A percentile compares a stretch with the other conserved stretches of the same genome.
phyloP scores from a whole-genome alignment of 2,329 filamentous ascomycete species.

The Scedosporium minutisporum region DNA sequence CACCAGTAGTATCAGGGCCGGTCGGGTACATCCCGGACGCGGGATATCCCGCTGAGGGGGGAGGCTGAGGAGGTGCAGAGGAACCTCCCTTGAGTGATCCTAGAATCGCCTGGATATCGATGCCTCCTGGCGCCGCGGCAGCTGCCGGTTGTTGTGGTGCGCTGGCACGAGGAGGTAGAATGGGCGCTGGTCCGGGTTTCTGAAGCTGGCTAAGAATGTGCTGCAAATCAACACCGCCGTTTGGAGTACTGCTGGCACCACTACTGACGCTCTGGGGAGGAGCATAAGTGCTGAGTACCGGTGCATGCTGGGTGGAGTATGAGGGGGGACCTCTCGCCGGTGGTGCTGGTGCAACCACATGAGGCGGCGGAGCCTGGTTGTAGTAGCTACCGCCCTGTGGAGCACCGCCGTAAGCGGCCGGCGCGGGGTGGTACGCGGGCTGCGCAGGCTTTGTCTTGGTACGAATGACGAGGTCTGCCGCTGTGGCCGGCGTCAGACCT shows the following conservation, averaged over 20 bases:
- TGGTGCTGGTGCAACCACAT: neutral
- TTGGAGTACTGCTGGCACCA: too few species aligned
- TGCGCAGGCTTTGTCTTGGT: neutral
- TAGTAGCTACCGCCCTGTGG: constrained; percentile 15
- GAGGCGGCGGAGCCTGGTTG: constrained; percentile 8
- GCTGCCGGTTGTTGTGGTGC: constrained; percentile 46
- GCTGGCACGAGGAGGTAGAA: constrained; percentile 13
- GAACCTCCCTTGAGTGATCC: constrained; percentile 24
- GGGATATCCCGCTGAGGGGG: constrained; percentile 22
- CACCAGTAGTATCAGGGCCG: neutral
- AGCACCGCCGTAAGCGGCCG: constrained; percentile 18
- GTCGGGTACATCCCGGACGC: constrained; percentile 14
- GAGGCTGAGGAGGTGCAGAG: constrained; percentile 12
- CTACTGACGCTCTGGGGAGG: neutral
- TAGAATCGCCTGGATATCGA: constrained; percentile 38
- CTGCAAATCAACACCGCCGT: neutral
- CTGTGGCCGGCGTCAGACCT: neutral
- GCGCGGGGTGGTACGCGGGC: neutral
- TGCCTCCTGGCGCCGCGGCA: constrained; percentile 40
- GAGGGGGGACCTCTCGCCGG: neutral
- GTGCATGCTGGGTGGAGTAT: neutral
- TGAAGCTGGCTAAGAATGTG: constrained; percentile 15
- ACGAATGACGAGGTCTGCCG: constrained; percentile 1
- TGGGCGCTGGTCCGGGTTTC: constrained; percentile 20
- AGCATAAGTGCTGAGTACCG: constrained; percentile 21